Percentiles rank a stretch among this genome's conserved stretches.
Evolutionary conservation across 768 basidiomycete species (phyloP).

Genomic region (Tremella mesenterica): DNA sequence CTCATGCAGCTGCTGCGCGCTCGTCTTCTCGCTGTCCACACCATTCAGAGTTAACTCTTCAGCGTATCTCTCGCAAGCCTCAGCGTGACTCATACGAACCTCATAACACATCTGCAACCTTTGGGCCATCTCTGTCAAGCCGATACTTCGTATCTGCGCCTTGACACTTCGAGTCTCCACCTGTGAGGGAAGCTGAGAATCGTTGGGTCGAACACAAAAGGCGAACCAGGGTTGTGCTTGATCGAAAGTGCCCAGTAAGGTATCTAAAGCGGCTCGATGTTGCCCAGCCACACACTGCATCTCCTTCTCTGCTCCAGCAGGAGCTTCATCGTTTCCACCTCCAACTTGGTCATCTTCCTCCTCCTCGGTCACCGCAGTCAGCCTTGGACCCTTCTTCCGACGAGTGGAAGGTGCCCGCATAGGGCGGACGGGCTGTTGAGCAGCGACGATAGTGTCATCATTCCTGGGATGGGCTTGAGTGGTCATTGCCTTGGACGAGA

Average conservation of each 20-base stretch:
- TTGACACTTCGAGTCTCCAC: slow-evolving; percentile 85
- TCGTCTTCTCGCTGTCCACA: slow-evolving; percentile 50
- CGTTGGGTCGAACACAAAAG: slow-evolving; percentile 90
- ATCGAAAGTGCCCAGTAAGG: slow-evolving; percentile 73
- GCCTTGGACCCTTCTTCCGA: slow-evolving; percentile 45
- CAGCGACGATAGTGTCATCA: slow-evolving; percentile 90
- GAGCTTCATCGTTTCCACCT: slow-evolving; percentile 33
- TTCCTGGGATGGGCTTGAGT: slow-evolving; percentile 85
- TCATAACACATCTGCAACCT: slow-evolving; percentile 63
- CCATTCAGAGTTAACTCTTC: slow-evolving; percentile 60
- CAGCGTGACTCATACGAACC: slow-evolving; percentile 72
- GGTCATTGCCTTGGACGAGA: slow-evolving; percentile 78
- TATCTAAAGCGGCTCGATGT: slow-evolving; percentile 74
- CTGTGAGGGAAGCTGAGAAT: slow-evolving; percentile 88
- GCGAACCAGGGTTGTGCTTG: slow-evolving; percentile 87
- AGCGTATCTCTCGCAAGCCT: slow-evolving; percentile 76
- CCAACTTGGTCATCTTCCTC: slow-evolving; percentile 29
- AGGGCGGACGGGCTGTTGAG: slow-evolving; percentile 86
- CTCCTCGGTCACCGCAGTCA: slow-evolving; percentile 37
- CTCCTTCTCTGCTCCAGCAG: slow-evolving; percentile 29
- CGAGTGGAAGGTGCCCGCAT: slow-evolving; percentile 87
- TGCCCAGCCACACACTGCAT: slow-evolving; percentile 76
- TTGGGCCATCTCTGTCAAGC: slow-evolving; percentile 67
- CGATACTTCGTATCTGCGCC: slow-evolving; percentile 75
- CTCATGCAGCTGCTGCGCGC: too few relatives aligned